Evolutionary conservation across 495 filamentous ascomycete genomes (phyloP), one percentile per base, ranked within the genome.

Genomic region (Gamarada debralockiae): DNA sequence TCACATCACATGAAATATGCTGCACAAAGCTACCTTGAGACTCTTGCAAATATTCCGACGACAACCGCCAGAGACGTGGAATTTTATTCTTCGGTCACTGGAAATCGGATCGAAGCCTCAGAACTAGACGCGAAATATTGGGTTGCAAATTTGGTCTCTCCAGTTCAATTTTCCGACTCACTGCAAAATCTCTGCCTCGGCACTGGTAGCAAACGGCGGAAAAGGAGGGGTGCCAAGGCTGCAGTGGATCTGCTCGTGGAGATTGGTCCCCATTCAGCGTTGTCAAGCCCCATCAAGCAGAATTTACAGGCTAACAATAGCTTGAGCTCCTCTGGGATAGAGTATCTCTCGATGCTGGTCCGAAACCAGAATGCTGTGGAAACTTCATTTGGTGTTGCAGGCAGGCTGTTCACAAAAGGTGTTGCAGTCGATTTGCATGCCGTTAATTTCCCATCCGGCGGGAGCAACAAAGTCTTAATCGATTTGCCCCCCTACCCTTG

Each of bases 231-330:
- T n/a, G n/a, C n/a, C n/a, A n/a, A n/a, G n/a, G n/a, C n/a, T n/a
- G n/a, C n/a, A n/a, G 38, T 50, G 2, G 40, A 63, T 45, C 58
- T 70, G 0, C 58, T 86, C 3, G 48, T 87, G 21, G 84, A 87
- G 55, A 65, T 86, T 14, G 85, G 86, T 0, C 83, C 86, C 21
- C 84, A 87, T 53, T 66, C 74, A 9, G 81, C 84, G 0, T 69
- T 90, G 0, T 72, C 80, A 53, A 79, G 78, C 0, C 83, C 84
- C 1, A 63, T 85, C 23, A 78, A 76, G 58, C 76, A 85, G 52
- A 81, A 75, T 4, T 54, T 84, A n/a, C 72, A 79, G 55, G 44
- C 48, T 49, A 27, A 25, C 17, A 55, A 48, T 21, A n/a, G 20
- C 20, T 50, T 54, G 18, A n/a, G n/a, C n/a, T 36, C 43, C 2